A percentile compares a stretch with the other conserved stretches of the same genome.
Conservation (phyloP, 2,329 filamentous ascomycete species). For the Coniochaeta prunicola region DNA sequence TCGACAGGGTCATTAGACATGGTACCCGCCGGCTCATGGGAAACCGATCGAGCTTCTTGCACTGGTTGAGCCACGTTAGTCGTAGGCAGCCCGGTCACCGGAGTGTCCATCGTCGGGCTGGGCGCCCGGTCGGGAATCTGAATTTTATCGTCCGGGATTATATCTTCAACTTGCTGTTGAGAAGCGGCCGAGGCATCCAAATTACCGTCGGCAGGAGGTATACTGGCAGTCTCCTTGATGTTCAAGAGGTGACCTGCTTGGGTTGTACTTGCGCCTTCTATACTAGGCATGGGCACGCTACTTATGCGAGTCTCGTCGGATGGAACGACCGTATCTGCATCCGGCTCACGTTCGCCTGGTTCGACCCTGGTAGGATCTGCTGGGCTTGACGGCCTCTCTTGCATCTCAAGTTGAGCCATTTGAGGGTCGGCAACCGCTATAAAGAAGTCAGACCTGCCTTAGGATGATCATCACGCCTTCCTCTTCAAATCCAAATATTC, state of each 20-base stretch:
- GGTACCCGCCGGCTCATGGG: conserved; percentile 48
- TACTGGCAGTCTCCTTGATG: neutral
- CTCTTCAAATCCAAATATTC: neutral
- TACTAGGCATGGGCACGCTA: neutral
- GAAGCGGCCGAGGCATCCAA: neutral
- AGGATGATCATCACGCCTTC: neutral
- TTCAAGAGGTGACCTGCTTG: neutral
- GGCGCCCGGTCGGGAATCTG: neutral
- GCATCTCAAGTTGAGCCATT: neutral
- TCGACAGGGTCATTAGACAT: conserved; percentile 6
- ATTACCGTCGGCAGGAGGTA: neutral
- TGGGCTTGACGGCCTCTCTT: neutral
- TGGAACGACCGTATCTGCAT: neutral
- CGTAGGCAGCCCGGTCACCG: neutral
- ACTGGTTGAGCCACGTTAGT: neutral
- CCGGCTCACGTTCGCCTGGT: neutral
- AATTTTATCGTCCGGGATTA: neutral
- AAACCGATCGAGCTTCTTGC: conserved; percentile 31
- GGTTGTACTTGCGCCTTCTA: neutral
- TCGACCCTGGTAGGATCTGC: neutral
- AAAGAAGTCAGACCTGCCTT: neutral
- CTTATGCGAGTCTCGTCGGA: neutral
- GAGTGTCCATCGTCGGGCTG: neutral
- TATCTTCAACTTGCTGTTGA: neutral
- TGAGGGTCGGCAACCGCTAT: neutral